Evolutionary conservation across 495 filamentous ascomycete species (phyloP).

Genomic region (Trichoderma orchidacearum): DNA sequence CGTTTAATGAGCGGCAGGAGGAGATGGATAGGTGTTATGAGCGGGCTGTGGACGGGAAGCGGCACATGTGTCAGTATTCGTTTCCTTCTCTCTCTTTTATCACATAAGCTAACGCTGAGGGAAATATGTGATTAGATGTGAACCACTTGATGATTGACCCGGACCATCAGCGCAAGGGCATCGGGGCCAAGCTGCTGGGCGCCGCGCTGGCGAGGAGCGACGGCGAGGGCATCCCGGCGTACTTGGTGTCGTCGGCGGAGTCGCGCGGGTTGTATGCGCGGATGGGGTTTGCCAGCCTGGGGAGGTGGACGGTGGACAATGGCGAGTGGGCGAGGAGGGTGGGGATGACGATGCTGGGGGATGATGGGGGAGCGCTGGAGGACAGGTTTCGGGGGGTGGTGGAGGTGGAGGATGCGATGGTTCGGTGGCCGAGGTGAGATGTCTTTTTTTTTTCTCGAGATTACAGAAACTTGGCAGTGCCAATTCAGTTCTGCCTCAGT

Average conservation of each 20-base stretch:
- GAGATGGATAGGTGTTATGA: neutral
- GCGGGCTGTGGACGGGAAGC: neutral
- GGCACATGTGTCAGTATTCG: neutral
- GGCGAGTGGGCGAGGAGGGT: neutral
- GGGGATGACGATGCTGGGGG: neutral
- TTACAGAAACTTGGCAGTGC: too few relatives aligned
- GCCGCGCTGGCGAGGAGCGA: neutral
- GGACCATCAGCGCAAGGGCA: neutral
- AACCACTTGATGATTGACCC: neutral
- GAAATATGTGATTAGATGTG: neutral
- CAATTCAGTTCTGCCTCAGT: too few relatives aligned
- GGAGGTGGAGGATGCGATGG: neutral
- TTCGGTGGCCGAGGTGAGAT: neutral
- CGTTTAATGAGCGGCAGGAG: neutral
- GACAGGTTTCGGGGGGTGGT: neutral
- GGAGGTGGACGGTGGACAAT: neutral
- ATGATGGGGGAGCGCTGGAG: neutral
- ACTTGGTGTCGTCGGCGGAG: neutral
- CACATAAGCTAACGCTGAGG: too few relatives aligned
- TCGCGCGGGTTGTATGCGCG: neutral
- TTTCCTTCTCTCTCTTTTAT: neutral
- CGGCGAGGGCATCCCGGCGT: neutral
- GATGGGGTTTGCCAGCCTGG: neutral
- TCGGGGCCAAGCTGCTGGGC: neutral
- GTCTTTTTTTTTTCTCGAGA: too few relatives aligned